Conservation (phyloP, 257 asterid species). For the Anisodus tanguticus region DNA sequence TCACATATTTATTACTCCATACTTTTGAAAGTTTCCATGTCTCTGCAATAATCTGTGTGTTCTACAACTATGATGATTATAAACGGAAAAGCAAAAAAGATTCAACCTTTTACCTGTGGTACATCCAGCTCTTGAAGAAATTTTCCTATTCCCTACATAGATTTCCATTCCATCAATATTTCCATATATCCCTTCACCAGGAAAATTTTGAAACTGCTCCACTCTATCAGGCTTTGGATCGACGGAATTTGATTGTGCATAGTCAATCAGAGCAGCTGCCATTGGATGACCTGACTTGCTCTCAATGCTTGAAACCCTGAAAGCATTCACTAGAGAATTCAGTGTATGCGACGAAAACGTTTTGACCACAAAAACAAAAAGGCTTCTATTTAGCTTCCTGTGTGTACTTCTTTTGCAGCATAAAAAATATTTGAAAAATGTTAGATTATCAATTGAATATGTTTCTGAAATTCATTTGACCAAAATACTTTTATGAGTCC, state of each 20-base stretch:
- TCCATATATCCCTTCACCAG: constrained; percentile 93
- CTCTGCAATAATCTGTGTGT: neutral
- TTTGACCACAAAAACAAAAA: neutral
- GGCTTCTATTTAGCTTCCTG: neutral
- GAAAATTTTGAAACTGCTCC: constrained; percentile 62
- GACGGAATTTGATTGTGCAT: constrained; percentile 48
- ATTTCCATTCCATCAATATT: constrained; percentile 59
- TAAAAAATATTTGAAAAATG: neutral
- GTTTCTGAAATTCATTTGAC: neutral
- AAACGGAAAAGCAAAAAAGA: neutral
- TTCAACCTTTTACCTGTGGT: constrained; percentile 49
- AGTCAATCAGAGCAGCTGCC: constrained; percentile 76
- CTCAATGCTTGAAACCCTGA: constrained; percentile 91
- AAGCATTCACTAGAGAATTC: neutral
- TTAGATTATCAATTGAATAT: neutral
- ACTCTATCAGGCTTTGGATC: constrained; percentile 74
- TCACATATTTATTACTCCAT: neutral
- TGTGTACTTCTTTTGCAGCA: neutral
- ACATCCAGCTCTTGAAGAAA: constrained; percentile 75
- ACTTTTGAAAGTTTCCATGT: neutral
- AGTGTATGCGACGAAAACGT: neutral
- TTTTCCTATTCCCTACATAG: constrained; percentile 68
- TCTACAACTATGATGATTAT: neutral
- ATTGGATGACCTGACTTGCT: constrained; percentile 87
- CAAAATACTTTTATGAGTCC: neutral